phyloP scores from a whole-genome alignment of 305 asterid genomes.

The Fraxinus xanthoxyloides region DNA sequence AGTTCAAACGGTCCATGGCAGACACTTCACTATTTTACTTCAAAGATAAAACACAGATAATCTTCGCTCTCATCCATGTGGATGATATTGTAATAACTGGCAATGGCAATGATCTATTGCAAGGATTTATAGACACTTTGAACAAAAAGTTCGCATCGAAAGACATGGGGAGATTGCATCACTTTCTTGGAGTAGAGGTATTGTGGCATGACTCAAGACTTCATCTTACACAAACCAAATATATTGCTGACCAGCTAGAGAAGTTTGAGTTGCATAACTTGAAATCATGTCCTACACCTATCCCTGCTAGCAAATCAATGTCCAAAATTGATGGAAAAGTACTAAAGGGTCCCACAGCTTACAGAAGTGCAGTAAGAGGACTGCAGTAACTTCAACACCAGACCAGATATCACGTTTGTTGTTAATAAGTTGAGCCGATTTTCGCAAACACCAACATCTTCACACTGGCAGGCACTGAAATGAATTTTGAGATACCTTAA shows the following conservation, averaged over 20 bases:
- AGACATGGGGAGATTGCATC: not conserved
- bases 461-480: too few species aligned
- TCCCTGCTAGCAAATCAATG: not conserved
- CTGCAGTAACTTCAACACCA: too few species aligned
- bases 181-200: not conserved
- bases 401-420: too few species aligned
- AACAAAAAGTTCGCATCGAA: not conserved
- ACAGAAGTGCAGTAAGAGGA: too few species aligned
- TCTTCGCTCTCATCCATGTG: too few species aligned
- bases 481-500: too few species aligned
- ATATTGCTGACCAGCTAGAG: not conserved
- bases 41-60: too few species aligned
- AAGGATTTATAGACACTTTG: not conserved
- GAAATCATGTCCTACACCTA: not conserved
- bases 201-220: not conserved
- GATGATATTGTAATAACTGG: not conserved
- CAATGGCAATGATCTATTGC: not conserved
- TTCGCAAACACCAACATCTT: too few species aligned
- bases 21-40: not conserved
- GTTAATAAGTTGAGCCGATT: too few species aligned
- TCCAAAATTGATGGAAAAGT: too few species aligned
- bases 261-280: not conserved
- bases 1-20: too few species aligned
- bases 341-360: too few species aligned
- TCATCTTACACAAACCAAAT: not conserved